phyloP scores from a whole-genome alignment of 2,329 filamentous ascomycete genomes.

The Xylaria sp. region DNA sequence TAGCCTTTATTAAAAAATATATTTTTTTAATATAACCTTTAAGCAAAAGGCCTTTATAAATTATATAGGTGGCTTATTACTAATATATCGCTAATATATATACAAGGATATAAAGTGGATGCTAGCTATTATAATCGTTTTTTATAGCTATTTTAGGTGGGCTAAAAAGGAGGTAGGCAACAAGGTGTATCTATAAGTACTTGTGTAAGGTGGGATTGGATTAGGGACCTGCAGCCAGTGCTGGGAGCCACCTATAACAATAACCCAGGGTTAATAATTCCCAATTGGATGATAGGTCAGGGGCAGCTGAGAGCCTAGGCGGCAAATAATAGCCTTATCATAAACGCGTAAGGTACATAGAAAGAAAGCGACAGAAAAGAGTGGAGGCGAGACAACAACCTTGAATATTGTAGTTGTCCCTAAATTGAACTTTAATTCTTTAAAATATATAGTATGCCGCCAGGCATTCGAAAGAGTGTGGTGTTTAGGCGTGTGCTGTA shows the following conservation, averaged over 20 bases:
- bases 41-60: too few species aligned
- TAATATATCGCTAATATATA: too few species aligned
- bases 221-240: conserved; percentile 34
- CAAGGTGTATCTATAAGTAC: not conserved
- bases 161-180: too few species aligned
- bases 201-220: conserved; percentile 14
- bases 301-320: conserved; percentile 43
- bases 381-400: not conserved
- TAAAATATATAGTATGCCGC: not conserved
- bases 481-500: not conserved
- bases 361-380: not conserved
- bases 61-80: too few species aligned
- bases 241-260: conserved; percentile 27
- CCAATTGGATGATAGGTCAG: conserved; percentile 34
- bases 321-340: conserved; percentile 42
- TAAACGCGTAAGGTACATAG: not conserved
- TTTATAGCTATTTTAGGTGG: too few species aligned
- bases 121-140: too few species aligned
- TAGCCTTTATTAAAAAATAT: too few species aligned
- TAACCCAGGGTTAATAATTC: conserved; percentile 10
- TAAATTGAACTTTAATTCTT: not conserved
- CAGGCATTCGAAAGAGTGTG: not conserved
- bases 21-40: too few species aligned
- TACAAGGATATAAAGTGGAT: too few species aligned
- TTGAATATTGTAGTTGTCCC: not conserved